These are phyloP conservation scores for Dioszegia aurantiaca DNA, from an alignment of 768 basidiomycete genomes.

Conservation along the genomic window DNA sequence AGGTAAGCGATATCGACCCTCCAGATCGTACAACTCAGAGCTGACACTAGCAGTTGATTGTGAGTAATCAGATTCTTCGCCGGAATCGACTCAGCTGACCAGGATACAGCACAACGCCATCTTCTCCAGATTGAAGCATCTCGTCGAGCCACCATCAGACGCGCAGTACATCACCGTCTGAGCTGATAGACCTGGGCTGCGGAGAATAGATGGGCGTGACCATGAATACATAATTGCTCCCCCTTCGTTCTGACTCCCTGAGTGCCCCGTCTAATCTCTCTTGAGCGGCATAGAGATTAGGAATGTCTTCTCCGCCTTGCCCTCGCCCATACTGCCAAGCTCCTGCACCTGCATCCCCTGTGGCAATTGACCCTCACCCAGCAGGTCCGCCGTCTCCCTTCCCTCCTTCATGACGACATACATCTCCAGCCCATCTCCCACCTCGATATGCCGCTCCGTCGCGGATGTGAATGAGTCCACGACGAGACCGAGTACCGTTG, in stretches of 20 bases:
- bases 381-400: slow-evolving; percentile 59
- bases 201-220: neutral
- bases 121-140: slow-evolving; percentile 3
- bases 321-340: slow-evolving; percentile 37
- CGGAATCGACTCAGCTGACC: neutral
- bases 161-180: slow-evolving; percentile 5
- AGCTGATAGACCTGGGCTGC: too few relatives aligned
- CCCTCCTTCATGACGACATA: slow-evolving; percentile 76
- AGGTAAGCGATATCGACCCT: slow-evolving; percentile 20
- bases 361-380: slow-evolving; percentile 33
- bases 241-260: neutral
- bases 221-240: slow-evolving; percentile 5
- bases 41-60: slow-evolving; percentile 17
- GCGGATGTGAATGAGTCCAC: slow-evolving; percentile 96
- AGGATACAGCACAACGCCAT: slow-evolving; percentile 17
- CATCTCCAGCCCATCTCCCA: slow-evolving; percentile 93
- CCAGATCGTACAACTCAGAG: neutral
- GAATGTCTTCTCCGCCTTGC: slow-evolving; percentile 40
- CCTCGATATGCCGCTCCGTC: slow-evolving; percentile 98
- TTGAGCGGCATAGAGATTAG: slow-evolving; percentile 36
- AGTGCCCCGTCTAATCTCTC: slow-evolving; percentile 44
- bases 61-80: too few relatives aligned
- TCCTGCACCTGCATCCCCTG: slow-evolving; percentile 45
- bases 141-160: slow-evolving; percentile 7
- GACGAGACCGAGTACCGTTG: slow-evolving; percentile 76